phyloP scores from a whole-genome alignment of 2,329 filamentous ascomycete species.

The Aureobasidium sp. region DNA sequence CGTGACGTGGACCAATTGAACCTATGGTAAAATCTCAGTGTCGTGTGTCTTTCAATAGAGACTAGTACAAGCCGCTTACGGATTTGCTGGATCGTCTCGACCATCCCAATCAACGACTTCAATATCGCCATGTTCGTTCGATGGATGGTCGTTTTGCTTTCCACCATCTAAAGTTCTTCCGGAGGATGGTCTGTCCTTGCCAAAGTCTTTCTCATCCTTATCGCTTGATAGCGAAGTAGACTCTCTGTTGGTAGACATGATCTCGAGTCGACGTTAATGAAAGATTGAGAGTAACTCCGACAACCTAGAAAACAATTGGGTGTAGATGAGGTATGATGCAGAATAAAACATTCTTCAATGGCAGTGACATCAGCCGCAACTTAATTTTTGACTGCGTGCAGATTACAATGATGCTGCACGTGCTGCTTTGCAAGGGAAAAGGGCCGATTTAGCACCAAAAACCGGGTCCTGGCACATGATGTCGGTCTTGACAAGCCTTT shows the following conservation, averaged over 20 bases:
- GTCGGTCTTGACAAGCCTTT: not conserved
- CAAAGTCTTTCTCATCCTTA: not conserved
- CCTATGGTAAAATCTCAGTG: not conserved
- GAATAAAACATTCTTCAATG: not conserved
- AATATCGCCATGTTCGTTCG: conserved; percentile 5
- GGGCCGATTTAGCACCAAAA: not conserved
- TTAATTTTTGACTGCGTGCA: not conserved
- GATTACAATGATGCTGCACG: conserved; percentile 1
- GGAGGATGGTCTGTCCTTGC: not conserved
- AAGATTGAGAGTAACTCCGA: not conserved
- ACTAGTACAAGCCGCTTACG: not conserved
- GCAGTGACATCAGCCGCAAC: not conserved
- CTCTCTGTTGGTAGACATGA: not conserved
- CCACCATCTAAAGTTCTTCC: not conserved
- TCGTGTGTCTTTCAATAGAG: not conserved
- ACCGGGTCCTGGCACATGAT: not conserved
- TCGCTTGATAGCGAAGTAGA: not conserved
- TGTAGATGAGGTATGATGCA: not conserved
- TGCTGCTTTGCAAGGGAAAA: not conserved
- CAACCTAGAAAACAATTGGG: not conserved
- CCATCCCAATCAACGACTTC: conserved; percentile 19
- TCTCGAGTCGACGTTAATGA: not conserved
- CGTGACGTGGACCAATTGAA: conserved; percentile 24
- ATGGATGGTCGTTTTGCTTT: not conserved
- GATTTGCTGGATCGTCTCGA: conserved; percentile 20